Evolutionary conservation across 495 filamentous ascomycete species (phyloP).

Genomic region (Pyronema domesticum): DNA sequence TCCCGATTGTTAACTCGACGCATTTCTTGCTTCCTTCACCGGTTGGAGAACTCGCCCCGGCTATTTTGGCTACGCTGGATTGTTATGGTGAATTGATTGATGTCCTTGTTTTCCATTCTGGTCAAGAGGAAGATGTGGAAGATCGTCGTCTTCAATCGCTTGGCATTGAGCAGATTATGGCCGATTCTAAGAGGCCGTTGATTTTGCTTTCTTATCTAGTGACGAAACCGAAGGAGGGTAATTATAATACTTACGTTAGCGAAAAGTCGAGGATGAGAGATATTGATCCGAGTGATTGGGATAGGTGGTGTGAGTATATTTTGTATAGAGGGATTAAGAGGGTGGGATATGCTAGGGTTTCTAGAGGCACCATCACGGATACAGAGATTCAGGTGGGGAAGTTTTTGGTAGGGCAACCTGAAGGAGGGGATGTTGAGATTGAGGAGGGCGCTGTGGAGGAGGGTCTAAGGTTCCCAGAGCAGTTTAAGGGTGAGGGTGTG

Average conservation of each 20-base stretch:
- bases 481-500: conserved; percentile 76
- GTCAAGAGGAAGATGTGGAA: conserved; percentile 92
- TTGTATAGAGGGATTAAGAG: conserved; percentile 78
- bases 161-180: conserved; percentile 82
- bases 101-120: conserved; percentile 96
- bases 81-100: conserved; percentile 80
- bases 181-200: conserved; percentile 55
- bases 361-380: conserved; percentile 80
- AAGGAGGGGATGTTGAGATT: conserved; percentile 34
- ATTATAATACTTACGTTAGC: conserved; percentile 93
- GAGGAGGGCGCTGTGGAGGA: conserved; percentile 50
- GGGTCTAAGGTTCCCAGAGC: conserved; percentile 65
- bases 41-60: conserved; percentile 85
- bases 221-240: conserved; percentile 73
- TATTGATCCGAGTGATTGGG: conserved; percentile 85
- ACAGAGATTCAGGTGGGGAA: conserved; percentile 96
- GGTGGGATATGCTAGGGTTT: conserved; percentile 79
- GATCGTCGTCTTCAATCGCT: conserved; percentile 77
- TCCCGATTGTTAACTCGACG: conserved; percentile 91
- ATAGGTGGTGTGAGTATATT: conserved; percentile 98
- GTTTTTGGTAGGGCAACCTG: conserved; percentile 63
- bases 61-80: conserved; percentile 88
- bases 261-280: conserved; percentile 81
- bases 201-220: conserved; percentile 87
- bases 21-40: conserved; percentile 90